These are phyloP conservation scores for Fusarium secorum DNA, from an alignment of 2,329 filamentous ascomycete species.

Conservation along the genomic window DNA sequence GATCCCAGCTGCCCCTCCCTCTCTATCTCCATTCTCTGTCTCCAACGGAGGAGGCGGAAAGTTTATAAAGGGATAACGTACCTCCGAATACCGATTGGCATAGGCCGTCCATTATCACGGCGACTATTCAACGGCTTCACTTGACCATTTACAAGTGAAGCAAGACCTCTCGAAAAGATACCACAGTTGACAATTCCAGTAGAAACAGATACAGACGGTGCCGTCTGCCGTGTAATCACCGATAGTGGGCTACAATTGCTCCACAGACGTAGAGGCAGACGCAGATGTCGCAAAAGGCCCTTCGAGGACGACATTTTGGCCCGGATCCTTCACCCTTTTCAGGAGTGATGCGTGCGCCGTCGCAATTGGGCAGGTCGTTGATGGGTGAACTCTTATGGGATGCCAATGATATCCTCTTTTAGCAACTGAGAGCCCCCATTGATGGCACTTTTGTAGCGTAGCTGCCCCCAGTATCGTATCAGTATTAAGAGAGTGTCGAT, in stretches of 20 bases:
- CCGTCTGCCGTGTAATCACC: constrained; percentile 30
- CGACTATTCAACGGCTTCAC: constrained; percentile 25
- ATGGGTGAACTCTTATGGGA: constrained; percentile 16
- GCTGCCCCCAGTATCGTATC: constrained; percentile 18
- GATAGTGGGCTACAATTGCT: constrained; percentile 34
- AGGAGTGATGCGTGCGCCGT: constrained; percentile 24
- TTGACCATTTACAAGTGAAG: constrained; percentile 19
- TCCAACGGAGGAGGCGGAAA: neutral
- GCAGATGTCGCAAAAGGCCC: constrained; percentile 43
- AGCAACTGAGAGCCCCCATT: constrained; percentile 31
- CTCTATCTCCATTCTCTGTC: neutral
- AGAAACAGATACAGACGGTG: constrained; percentile 2
- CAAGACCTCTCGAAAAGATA: constrained; percentile 7
- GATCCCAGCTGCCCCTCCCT: neutral
- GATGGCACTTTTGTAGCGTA: constrained; percentile 43
- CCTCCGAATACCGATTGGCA: constrained; percentile 39
- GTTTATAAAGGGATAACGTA: constrained; percentile 28
- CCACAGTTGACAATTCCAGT: constrained; percentile 1
- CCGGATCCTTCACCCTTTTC: constrained; percentile 25
- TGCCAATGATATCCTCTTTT: constrained; percentile 24
- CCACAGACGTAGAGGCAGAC: constrained; percentile 37
- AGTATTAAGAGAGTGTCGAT: constrained; percentile 1
- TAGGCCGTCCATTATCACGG: constrained; percentile 28
- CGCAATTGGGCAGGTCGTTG: constrained; percentile 39
- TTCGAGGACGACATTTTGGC: constrained; percentile 40